Evolutionary conservation across 768 basidiomycete genomes (phyloP), one percentile per base, ranked within the genome.

Genomic region (Mycena maculata): DNA sequence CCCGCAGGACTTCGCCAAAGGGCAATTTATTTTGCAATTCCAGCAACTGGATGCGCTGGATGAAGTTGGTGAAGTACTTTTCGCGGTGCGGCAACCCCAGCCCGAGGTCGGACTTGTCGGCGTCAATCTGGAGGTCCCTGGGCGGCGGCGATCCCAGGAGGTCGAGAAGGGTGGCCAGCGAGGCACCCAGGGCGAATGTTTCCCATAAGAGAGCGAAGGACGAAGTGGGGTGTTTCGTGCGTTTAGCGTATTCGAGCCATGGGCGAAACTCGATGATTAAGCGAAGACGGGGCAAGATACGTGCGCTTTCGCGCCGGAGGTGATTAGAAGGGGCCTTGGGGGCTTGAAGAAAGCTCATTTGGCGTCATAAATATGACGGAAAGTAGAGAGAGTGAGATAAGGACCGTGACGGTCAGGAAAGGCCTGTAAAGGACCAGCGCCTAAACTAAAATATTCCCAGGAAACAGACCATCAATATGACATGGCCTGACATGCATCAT

Each of bases 1-100:
- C 69, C 57, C 77, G 74, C 55, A 84, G 42, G n/a, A 81, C 81
- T 69, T 84, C 83, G 58, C 81, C 82, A 64, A 76, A 83, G 4
- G 77, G 71, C 7, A 83, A 45, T 36, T 68, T 63, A 10, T 77
- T 74, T 56, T 81, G 80, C 23, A 75, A 49, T 63, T 83, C 80
- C 18, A 83, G 65, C 16, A 76, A 47, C 53, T 79, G 76, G 3
- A 81, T 74, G 27, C 79, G 71, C 38, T 80, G 73, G 41, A 82
- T 80, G 50, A 84, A 82, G 60, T 69, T 77, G 39, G 53, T 63
- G 42, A 83, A 76, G 53, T 77, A 78, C 48, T 53, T 58, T 64
- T 74, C 73, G 49, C 80, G 72, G 33, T 77, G 75, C 38, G 74
- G 73, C 20, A 77, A 69, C 9, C 71, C 60, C n/a, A 81, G 69